Conservation (phyloP, 179 eudicot genomes). For the Nepenthes alata region DNA sequence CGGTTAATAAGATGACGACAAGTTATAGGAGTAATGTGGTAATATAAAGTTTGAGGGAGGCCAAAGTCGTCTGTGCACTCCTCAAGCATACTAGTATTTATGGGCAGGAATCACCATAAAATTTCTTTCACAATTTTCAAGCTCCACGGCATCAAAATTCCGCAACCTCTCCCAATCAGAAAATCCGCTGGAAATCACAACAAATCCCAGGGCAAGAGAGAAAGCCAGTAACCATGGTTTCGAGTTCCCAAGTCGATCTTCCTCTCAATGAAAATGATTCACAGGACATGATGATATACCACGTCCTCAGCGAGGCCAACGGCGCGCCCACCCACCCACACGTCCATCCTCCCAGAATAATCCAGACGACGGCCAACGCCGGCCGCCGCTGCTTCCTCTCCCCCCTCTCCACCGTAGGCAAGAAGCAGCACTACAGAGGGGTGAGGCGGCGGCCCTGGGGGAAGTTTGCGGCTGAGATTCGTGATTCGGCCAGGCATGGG, state of each 20-base stretch:
- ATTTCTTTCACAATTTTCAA: too few species aligned
- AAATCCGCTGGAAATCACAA: too few species aligned
- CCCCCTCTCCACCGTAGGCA: constrained; percentile 4
- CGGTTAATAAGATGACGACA: too few species aligned
- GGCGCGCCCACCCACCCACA: not conserved
- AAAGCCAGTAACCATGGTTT: not conserved
- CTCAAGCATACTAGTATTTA: too few species aligned
- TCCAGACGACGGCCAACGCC: not conserved
- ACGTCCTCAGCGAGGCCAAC: constrained; percentile 36
- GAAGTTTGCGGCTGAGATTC: constrained; percentile 42
- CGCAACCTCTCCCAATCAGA: too few species aligned
- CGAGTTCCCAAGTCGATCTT: constrained; percentile 24
- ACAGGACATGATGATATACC: constrained; percentile 40
- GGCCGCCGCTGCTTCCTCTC: not conserved
- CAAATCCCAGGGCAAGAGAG: too few species aligned
- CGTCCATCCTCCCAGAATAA: not conserved
- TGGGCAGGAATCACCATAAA: too few species aligned
- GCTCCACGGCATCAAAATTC: too few species aligned
- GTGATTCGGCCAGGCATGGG: constrained; percentile 8
- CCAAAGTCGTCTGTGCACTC: too few species aligned
- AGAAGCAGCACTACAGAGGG: constrained; percentile 39
- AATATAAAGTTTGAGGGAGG: too few species aligned
- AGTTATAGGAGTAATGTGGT: too few species aligned
- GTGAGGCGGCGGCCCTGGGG: constrained; percentile 66
- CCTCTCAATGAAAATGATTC: constrained; percentile 58